These are phyloP conservation scores for Phytophthora constricta DNA, from an alignment of 352 stramenopile genomes.

Conservation along the genomic window DNA sequence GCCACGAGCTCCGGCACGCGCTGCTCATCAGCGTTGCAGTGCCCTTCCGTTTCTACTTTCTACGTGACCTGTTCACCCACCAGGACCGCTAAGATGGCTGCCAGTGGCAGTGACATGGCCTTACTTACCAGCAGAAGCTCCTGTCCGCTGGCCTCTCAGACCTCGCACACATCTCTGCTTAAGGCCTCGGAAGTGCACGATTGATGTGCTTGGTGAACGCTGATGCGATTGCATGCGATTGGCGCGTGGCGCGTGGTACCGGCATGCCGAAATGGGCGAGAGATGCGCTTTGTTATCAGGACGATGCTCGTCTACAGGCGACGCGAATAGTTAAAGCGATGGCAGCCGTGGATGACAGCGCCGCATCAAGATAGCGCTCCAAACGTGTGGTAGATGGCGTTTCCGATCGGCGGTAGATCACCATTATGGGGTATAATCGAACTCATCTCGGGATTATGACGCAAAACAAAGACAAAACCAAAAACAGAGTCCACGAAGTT, in stretches of 20 bases:
- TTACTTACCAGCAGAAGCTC: background rate
- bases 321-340: slow-evolving; percentile 7
- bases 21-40: slow-evolving; percentile 21
- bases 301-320: slow-evolving; percentile 4
- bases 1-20: slow-evolving; percentile 33
- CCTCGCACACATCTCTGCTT: background rate
- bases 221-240: slow-evolving; percentile 18
- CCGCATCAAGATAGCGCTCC: slow-evolving; percentile 24
- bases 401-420: no score
- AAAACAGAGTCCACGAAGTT: no score
- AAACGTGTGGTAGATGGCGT: no score
- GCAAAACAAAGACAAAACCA: no score
- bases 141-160: background rate
- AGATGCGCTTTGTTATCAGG: slow-evolving; percentile 30
- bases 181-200: background rate
- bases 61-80: background rate
- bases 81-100: slow-evolving; percentile 1
- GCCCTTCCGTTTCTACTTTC: slow-evolving; percentile 2
- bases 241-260: slow-evolving; percentile 21
- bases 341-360: slow-evolving; percentile 3
- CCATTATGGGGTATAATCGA: no score
- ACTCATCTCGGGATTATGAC: no score
- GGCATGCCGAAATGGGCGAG: slow-evolving; percentile 9
- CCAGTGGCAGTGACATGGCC: no score
- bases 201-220: no score